A percentile compares a stretch with the other conserved stretches of the same genome.
Conservation (phyloP, 495 filamentous ascomycete genomes). For the Neurospora sublineolata region DNA sequence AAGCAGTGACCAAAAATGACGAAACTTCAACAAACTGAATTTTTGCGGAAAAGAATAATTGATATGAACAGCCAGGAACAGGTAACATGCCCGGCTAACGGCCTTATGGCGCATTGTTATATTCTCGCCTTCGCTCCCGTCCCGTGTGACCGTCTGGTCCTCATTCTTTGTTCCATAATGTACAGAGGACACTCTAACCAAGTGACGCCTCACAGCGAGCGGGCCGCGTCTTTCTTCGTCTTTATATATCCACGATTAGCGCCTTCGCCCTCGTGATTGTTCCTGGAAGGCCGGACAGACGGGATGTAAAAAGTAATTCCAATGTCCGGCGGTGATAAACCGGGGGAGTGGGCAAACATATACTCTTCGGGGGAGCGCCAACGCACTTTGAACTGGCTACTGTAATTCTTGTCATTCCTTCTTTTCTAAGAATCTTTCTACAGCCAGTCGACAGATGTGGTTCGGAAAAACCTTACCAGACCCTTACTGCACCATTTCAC, state of each 20-base stretch:
- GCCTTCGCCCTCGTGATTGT: background rate
- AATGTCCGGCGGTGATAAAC: background rate
- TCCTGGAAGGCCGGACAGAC: background rate
- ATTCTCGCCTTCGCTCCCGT: background rate
- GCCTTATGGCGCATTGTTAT: background rate
- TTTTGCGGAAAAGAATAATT: background rate
- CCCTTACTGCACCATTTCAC: background rate
- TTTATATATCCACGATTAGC: background rate
- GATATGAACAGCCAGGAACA: background rate
- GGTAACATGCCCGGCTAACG: background rate
- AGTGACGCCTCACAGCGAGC: background rate
- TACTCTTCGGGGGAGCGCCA: background rate
- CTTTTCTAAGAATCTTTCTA: background rate
- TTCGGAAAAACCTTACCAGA: background rate
- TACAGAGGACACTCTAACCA: background rate
- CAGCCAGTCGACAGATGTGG: background rate
- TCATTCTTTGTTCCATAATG: background rate
- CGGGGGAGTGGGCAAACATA: background rate
- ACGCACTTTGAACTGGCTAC: background rate
- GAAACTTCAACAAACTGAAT: background rate
- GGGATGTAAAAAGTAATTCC: background rate
- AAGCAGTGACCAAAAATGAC: background rate
- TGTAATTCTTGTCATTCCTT: background rate
- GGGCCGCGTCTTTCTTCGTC: background rate
- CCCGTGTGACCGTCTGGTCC: background rate